Conservation (phyloP, 129 eudicot species). For the Scalesia atractyloides region DNA sequence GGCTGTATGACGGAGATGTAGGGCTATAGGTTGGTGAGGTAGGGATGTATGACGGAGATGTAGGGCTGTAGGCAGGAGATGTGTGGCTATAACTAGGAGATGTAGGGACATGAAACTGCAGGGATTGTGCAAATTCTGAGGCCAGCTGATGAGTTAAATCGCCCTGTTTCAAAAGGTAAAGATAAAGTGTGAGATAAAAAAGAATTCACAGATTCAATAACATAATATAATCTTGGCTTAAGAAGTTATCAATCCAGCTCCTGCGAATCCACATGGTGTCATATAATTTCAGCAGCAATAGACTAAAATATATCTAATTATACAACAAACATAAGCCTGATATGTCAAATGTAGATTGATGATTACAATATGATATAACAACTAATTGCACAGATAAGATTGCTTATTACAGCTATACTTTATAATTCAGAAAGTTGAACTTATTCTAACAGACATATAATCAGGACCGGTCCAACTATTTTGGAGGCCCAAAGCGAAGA, state of each 20-base stretch:
- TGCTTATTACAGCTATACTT: neutral
- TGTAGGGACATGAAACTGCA: conserved; percentile 94
- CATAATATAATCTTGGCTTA: neutral
- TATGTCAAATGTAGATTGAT: neutral
- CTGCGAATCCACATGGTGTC: neutral
- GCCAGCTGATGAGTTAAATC: conserved; percentile 48
- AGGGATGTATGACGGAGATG: conserved; percentile 86
- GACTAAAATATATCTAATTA: neutral
- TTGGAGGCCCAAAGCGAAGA: too few relatives aligned
- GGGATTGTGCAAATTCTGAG: conserved; percentile 87
- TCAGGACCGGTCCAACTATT: too few relatives aligned
- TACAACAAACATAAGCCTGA: neutral
- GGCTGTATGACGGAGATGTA: conserved; percentile 79
- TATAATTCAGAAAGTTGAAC: neutral
- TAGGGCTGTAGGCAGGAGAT: conserved; percentile 82
- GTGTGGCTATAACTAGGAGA: conserved; percentile 87
- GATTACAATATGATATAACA: neutral
- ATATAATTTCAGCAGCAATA: too few relatives aligned
- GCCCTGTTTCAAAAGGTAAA: too few relatives aligned
- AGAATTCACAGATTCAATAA: neutral
- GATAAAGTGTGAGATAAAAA: too few relatives aligned
- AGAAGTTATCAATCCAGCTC: conserved; percentile 4
- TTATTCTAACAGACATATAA: neutral
- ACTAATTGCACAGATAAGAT: too few relatives aligned
- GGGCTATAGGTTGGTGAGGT: conserved; percentile 85